These are phyloP conservation scores for Picea sitchensis DNA, from an alignment of 75 land plant species.

Conservation along the genomic window DNA sequence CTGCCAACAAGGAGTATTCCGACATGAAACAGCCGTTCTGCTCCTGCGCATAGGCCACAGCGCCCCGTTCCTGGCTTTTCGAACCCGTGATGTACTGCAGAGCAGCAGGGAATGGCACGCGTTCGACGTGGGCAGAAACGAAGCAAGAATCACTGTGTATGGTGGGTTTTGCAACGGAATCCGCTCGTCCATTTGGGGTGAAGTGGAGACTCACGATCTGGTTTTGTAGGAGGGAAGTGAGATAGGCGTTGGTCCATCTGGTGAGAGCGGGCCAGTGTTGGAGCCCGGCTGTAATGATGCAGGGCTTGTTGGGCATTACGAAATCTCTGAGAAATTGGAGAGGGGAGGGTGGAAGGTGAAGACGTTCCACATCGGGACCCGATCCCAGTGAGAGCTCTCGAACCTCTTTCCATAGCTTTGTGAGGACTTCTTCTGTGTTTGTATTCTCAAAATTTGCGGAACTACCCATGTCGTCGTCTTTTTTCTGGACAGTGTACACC, in stretches of 20 bases:
- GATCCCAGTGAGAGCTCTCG: constrained; percentile 70
- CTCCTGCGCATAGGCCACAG: constrained; percentile 80
- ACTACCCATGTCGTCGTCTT: too few relatives aligned
- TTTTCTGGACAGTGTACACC: too few relatives aligned
- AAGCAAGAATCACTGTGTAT: constrained; percentile 25
- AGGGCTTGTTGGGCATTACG: constrained; percentile 78
- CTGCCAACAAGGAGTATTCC: constrained; percentile 54
- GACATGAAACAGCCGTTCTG: constrained; percentile 75
- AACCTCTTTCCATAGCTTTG: constrained; percentile 62
- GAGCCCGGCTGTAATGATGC: constrained; percentile 65
- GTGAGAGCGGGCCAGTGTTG: constrained; percentile 77
- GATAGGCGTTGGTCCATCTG: constrained; percentile 59
- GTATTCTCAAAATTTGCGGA: too few relatives aligned
- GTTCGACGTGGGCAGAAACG: constrained; percentile 65
- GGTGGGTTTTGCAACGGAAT: constrained; percentile 42
- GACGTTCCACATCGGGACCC: constrained; percentile 35
- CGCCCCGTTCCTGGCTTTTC: background rate
- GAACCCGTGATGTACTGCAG: constrained; percentile 30
- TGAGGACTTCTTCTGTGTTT: background rate
- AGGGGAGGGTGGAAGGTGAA: constrained; percentile 55
- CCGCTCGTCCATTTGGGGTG: constrained; percentile 88
- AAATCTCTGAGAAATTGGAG: constrained; percentile 68
- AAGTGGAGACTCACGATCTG: constrained; percentile 67
- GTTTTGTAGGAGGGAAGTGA: constrained; percentile 26
- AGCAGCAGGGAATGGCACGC: constrained; percentile 52